Base-by-base conservation (phyloP, 2,329 filamentous ascomycete species). In the Diaporthe sp. region DNA sequence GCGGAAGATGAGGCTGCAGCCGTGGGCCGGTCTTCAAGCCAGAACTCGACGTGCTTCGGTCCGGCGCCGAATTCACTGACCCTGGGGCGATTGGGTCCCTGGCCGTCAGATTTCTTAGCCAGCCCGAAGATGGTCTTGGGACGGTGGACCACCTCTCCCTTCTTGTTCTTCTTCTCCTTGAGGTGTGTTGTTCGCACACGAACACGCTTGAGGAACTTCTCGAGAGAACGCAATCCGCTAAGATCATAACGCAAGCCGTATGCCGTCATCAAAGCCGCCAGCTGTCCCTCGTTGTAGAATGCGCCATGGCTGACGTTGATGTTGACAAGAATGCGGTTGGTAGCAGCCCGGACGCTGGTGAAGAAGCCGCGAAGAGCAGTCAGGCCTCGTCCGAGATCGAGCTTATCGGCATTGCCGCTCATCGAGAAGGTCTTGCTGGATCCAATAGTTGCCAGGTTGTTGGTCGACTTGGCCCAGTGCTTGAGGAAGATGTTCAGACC, bases 401-500 rank as follows among this genome's bases (percentile, higher is more conserved):
- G 47, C 1, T 17, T 73, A 6, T 78, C 76, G 2, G 71, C 57
- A 17, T 34, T 37, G 22, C 34, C 60, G 17, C 53, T 67, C 70
- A 81, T 72, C 0, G 77, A 49, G 44, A 85, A 85, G 4, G 73
- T 81, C 76, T 82, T 83, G 47, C 77, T 77, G 2, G 63, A 22
- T 1, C 83, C 84, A 39, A 85, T 77, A 0, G 81, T 80, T 31
- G 78, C 78, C 2, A 83, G 65, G 3, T 72, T 75, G 20, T 55
- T 68, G 1, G 77, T 57, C 0, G 81, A 77, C 77, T 83, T 84
- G 58, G 81, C 74, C 49, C 82, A 80, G 73, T 86, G 82, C 53
- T 84, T 85, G 2, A 94, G 85, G 76, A 89, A 94, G 82, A 93
- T 94, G 81, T 96, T 91, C 77, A 95, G 83, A 3, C 93, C 94